Percentiles rank a stretch among this genome's conserved stretches.
Evolutionary conservation across 2,329 filamentous ascomycete genomes (phyloP).

Genomic region (Verticillium nubilum): DNA sequence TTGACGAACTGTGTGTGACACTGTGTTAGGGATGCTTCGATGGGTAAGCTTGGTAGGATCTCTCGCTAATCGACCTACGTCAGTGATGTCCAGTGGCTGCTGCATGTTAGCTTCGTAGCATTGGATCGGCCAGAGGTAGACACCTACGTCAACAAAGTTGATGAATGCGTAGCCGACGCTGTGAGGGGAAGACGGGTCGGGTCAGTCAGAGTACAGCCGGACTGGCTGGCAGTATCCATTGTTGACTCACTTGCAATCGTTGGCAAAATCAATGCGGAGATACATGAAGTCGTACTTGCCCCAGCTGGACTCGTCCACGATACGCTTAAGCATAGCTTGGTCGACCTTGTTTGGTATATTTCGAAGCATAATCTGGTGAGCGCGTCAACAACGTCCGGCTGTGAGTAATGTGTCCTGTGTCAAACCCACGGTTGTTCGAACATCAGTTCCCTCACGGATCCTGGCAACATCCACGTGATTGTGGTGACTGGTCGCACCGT

Average conservation of each 20-base stretch:
- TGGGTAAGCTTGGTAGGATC: background rate
- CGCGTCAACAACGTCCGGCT: background rate
- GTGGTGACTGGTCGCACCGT: constrained; percentile 45
- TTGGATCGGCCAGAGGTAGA: background rate
- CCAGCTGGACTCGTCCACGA: constrained; percentile 72
- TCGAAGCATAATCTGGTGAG: constrained; percentile 77
- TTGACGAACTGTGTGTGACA: constrained; percentile 66
- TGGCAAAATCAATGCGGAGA: constrained; percentile 80
- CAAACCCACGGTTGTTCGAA: constrained; percentile 64
- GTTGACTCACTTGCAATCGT: constrained; percentile 70
- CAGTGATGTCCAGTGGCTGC: constrained; percentile 67
- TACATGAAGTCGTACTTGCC: constrained; percentile 95
- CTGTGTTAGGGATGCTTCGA: constrained; percentile 15
- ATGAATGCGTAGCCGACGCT: constrained; percentile 97
- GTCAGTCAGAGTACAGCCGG: too few species aligned
- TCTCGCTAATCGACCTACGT: constrained; percentile 41
- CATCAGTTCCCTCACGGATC: constrained; percentile 63
- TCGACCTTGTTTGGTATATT: constrained; percentile 92
- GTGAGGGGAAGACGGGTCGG: too few species aligned
- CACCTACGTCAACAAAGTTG: constrained; percentile 81
- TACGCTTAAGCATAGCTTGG: constrained; percentile 67
- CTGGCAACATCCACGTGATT: constrained; percentile 57
- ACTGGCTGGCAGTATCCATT: background rate
- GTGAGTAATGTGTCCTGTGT: background rate
- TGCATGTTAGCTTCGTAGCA: constrained; percentile 26